Evolutionary conservation across 2,329 filamentous ascomycete genomes (phyloP).

Genomic region (Xylariaceae sp.): DNA sequence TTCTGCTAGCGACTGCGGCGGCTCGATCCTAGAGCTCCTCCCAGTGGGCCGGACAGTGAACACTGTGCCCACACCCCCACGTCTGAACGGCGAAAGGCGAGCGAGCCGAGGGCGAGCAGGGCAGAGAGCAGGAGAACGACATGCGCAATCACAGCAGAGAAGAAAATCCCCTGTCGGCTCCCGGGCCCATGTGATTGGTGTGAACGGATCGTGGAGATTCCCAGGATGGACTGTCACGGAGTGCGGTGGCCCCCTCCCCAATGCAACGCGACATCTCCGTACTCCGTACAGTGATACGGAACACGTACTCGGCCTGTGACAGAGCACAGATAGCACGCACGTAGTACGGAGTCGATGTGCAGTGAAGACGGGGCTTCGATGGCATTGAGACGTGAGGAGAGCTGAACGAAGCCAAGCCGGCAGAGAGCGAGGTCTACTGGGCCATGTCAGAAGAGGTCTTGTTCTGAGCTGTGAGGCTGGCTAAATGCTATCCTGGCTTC

Average conservation of each 20-base stretch:
- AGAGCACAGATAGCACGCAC: no score
- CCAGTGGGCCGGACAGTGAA: slow-evolving; percentile 7
- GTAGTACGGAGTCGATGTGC: no score
- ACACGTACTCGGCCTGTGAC: no score
- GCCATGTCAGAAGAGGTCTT: no score
- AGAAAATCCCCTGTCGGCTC: slow-evolving; percentile 13
- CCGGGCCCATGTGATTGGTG: slow-evolving; percentile 17
- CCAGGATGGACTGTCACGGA: neutral
- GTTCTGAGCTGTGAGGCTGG: no score
- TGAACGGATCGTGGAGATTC: slow-evolving; percentile 5
- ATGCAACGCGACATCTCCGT: no score
- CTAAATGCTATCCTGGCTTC: no score
- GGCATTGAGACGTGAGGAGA: no score
- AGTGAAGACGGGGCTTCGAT: no score
- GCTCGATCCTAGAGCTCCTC: slow-evolving; percentile 19
- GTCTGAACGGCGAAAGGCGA: slow-evolving; percentile 3
- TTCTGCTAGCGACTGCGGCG: slow-evolving; percentile 17
- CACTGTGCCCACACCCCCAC: slow-evolving; percentile 7
- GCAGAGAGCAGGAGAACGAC: slow-evolving; percentile 8
- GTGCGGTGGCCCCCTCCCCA: no score
- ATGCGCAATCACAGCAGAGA: slow-evolving; percentile 15
- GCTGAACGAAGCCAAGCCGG: neutral
- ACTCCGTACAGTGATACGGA: no score
- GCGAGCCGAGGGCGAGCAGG: slow-evolving; percentile 10
- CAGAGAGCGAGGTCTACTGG: slow-evolving; percentile 1